Evolutionary conservation across 2,329 filamentous ascomycete genomes (phyloP), one percentile per base, ranked within the genome.

Genomic region (Botrytis squamosa): DNA sequence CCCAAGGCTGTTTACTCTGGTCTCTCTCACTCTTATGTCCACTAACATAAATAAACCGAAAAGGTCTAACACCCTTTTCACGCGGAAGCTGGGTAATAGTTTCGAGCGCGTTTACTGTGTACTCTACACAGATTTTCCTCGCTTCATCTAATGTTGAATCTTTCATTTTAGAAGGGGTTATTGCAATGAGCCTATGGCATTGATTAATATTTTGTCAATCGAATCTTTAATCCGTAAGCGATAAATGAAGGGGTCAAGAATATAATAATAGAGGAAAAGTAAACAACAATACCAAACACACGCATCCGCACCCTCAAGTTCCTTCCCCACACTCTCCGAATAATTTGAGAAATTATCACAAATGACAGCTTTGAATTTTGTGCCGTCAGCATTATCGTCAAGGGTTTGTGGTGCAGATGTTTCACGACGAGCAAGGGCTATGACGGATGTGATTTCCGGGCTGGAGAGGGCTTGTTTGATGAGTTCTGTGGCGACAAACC

Each of bases 1-100:
- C 76, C 74, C 75, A 77, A 1, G 82, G 84, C 70, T 80, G 85
- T 78, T 86, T 84, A 20, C 77, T 82, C 33, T 81, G 84, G 65
- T 88, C 86, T 1, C 85, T 82, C 75, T 84, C 83, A 3, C 82
- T 81, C 1, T 78, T 80, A 2, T 80, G 76, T 3, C 86, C 87
- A 75, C 86, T 88, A 74, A 85, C 82, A 77, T 87, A 87, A 3
- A 87, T 68, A 74, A 87, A 88, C 1, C 83, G 83, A 49, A 87
- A 80, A 0, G 85, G 84, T 62, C 25, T 71, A 70, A 0, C 77
- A 3, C 68, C 22, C 12, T 81, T 76, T 9, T 29, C n/a, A 10
- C 79, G 77, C 3, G 62, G 33, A 36, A 69, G 64, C 52, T 68
- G 33, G 2, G 55, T n/a, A 3, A 86, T 81, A 0, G 81, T 80